These are phyloP conservation scores for Tricholoma bakamatsutake DNA, from an alignment of 768 basidiomycete genomes.

Conservation along the genomic window DNA sequence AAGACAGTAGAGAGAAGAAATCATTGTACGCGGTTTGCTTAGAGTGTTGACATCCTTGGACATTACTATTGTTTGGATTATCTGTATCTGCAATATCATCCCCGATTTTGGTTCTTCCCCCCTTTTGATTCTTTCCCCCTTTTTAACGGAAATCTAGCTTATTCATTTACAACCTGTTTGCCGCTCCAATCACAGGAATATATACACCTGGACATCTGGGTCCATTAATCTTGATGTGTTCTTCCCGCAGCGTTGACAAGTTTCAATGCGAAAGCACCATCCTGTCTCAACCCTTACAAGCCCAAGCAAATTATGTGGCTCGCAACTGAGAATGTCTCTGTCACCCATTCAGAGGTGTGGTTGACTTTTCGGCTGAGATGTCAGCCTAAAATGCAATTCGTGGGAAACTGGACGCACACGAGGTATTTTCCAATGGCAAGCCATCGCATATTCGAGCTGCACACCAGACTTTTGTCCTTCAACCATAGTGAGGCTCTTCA, in stretches of 20 bases:
- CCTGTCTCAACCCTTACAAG: not conserved
- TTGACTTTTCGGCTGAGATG: not conserved
- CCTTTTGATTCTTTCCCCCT: too few relatives aligned
- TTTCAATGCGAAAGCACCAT: too few relatives aligned
- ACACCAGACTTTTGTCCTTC: not conserved
- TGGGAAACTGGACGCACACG: not conserved
- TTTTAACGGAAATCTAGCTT: not conserved
- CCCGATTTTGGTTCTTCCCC: not conserved
- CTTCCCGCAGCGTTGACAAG: not conserved
- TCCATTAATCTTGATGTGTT: not conserved
- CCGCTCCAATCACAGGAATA: slow-evolving; percentile 1
- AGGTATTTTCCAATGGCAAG: not conserved
- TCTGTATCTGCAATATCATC: slow-evolving; percentile 2
- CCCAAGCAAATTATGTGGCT: not conserved
- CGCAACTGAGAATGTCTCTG: not conserved
- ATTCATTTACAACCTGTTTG: not conserved
- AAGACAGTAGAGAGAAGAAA: slow-evolving; percentile 34
- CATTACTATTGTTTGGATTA: slow-evolving; percentile 1
- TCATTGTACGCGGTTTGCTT: not conserved
- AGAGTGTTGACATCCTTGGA: not conserved
- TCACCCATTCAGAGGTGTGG: not conserved
- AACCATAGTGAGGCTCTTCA: not conserved
- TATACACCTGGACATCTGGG: not conserved
- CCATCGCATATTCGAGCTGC: not conserved
- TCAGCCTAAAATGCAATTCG: too few relatives aligned